These are phyloP conservation scores for Cryoendolithus antarcticus DNA, from an alignment of 2,329 filamentous ascomycete species.

Conservation along the genomic window DNA sequence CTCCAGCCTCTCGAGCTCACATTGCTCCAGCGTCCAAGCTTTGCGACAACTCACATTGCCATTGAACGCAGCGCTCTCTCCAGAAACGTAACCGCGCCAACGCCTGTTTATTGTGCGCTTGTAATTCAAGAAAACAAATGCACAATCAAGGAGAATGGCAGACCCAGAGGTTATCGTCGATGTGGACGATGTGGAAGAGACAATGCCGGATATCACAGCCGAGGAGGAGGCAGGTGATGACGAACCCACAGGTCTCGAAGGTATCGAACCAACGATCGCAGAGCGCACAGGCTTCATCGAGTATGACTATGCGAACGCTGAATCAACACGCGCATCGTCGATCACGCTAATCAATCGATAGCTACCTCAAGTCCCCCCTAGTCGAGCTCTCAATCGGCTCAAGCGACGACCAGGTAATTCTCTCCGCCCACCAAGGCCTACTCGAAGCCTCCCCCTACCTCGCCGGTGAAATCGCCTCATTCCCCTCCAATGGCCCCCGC, in stretches of 20 bases:
- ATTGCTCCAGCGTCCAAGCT: too few relatives aligned
- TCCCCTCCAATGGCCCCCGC: slow-evolving; percentile 45
- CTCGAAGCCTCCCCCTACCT: slow-evolving; percentile 66
- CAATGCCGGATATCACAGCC: slow-evolving; percentile 15
- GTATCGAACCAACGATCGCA: slow-evolving; percentile 30
- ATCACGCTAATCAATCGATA: slow-evolving; percentile 12
- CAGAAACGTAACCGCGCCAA: too few relatives aligned
- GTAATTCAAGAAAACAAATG: too few relatives aligned
- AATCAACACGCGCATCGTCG: too few relatives aligned
- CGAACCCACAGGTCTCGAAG: slow-evolving; percentile 25
- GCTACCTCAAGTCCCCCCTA: slow-evolving; percentile 37
- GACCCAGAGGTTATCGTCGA: slow-evolving; percentile 21
- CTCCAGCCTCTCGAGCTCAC: too few relatives aligned
- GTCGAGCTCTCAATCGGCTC: slow-evolving; percentile 34
- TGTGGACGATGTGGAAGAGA: slow-evolving; percentile 27
- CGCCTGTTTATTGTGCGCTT: too few relatives aligned
- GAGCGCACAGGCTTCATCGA: slow-evolving; percentile 34
- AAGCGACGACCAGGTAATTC: slow-evolving; percentile 46
- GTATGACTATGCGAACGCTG: slow-evolving; percentile 19
- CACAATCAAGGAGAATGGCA: slow-evolving; percentile 13
- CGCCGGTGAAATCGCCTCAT: slow-evolving; percentile 47
- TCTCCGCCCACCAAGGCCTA: slow-evolving; percentile 71
- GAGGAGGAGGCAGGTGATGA: slow-evolving; percentile 18
- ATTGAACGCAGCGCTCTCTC: too few relatives aligned
- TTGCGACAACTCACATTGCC: too few relatives aligned